Conservation (phyloP, 306 rosid species). For the Quercus suber region DNA sequence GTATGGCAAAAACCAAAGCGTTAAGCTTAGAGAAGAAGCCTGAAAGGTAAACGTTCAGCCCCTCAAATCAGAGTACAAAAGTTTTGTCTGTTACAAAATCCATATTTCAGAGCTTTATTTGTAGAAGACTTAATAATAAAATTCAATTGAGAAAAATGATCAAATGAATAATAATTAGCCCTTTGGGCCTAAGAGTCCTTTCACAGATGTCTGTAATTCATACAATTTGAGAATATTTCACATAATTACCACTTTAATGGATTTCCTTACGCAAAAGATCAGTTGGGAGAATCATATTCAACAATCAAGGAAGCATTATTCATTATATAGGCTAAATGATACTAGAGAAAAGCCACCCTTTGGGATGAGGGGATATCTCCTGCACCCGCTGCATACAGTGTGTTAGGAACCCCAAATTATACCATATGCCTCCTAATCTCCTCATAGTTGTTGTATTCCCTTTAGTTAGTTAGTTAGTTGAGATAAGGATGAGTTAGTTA, state of each 20-base stretch:
- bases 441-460: no score
- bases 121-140: background rate
- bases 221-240: background rate
- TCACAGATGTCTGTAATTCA: background rate
- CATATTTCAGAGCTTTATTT: background rate
- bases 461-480: no score
- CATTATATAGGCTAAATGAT: background rate
- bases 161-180: background rate
- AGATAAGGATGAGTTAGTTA: no score
- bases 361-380: background rate
- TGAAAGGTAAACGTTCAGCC: background rate
- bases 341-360: background rate
- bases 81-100: background rate
- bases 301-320: background rate
- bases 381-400: no score
- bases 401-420: no score
- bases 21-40: background rate
- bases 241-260: background rate
- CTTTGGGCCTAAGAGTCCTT: background rate
- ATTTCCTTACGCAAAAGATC: background rate
- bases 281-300: background rate
- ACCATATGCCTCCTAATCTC: no score
- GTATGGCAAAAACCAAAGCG: background rate
- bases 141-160: background rate
- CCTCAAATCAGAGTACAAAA: background rate